A percentile compares a stretch with the other conserved stretches of the same genome.
Evolutionary conservation across 768 basidiomycete species (phyloP).

Genomic region (Ephemerocybe angulata): DNA sequence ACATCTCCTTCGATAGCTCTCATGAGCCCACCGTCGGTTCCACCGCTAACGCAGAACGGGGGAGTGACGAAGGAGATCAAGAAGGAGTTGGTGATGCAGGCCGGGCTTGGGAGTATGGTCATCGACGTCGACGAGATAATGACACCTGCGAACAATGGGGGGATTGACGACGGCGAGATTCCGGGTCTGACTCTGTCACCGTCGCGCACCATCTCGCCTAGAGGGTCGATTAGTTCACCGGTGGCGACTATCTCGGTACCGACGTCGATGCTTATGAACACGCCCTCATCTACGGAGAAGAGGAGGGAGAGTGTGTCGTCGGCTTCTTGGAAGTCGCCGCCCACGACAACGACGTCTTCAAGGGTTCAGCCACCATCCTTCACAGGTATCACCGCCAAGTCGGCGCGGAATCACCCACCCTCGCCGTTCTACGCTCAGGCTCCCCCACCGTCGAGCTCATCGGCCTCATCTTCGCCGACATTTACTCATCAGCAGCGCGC

Average conservation of each 20-base stretch:
- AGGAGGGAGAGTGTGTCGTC: not conserved
- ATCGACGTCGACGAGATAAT: no score
- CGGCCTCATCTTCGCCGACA: not conserved
- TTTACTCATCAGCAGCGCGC: not conserved
- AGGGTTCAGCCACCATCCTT: not conserved
- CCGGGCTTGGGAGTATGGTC: no score
- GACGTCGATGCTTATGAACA: no score
- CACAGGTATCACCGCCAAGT: not conserved
- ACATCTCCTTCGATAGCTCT: constrained; percentile 3
- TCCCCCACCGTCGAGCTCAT: not conserved
- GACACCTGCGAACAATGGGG: not conserved
- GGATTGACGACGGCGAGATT: no score
- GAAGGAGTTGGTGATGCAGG: not conserved
- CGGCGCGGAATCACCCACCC: not conserved
- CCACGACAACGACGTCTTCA: not conserved
- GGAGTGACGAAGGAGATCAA: not conserved
- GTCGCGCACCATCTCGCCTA: no score
- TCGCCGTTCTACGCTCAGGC: not conserved
- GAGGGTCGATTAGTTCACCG: no score
- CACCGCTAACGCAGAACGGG: not conserved
- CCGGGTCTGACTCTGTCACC: not conserved
- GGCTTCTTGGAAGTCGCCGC: not conserved
- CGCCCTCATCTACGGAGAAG: not conserved
- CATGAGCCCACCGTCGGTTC: no score
- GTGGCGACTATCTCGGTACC: no score